phyloP scores from a whole-genome alignment of 306 rosid species.

The Castanopsis chinensis region DNA sequence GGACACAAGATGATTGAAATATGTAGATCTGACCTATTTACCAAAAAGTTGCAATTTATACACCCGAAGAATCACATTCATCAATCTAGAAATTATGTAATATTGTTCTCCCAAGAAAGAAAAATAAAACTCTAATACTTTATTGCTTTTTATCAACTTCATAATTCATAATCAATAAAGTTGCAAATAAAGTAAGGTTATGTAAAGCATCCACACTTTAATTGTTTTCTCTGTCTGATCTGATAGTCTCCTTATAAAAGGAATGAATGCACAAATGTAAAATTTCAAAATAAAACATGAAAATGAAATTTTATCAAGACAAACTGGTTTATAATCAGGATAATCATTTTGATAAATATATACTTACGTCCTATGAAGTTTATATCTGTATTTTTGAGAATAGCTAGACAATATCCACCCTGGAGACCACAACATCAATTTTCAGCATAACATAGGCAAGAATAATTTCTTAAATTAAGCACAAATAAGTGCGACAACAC shows the following conservation, averaged over 20 bases:
- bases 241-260: background rate
- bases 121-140: background rate
- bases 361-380: conserved; percentile 91
- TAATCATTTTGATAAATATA: conserved; percentile 3
- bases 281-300: background rate
- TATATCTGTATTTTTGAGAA: conserved; percentile 52
- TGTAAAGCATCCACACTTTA: background rate
- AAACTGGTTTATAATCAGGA: background rate
- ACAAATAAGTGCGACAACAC: background rate
- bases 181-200: background rate
- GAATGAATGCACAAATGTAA: background rate
- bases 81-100: background rate
- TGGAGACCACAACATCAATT: conserved; percentile 34
- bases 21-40: background rate
- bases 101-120: background rate
- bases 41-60: background rate
- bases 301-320: background rate
- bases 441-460: background rate
- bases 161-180: background rate
- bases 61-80: background rate
- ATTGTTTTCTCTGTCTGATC: background rate
- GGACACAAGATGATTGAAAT: background rate
- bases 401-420: conserved; percentile 52
- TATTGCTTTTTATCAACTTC: background rate
- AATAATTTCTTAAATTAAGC: background rate